A percentile compares a stretch with the other conserved stretches of the same genome.
These are phyloP conservation scores for Cucumis sativus DNA, from an alignment of 306 rosid species.

Conservation along the genomic window DNA sequence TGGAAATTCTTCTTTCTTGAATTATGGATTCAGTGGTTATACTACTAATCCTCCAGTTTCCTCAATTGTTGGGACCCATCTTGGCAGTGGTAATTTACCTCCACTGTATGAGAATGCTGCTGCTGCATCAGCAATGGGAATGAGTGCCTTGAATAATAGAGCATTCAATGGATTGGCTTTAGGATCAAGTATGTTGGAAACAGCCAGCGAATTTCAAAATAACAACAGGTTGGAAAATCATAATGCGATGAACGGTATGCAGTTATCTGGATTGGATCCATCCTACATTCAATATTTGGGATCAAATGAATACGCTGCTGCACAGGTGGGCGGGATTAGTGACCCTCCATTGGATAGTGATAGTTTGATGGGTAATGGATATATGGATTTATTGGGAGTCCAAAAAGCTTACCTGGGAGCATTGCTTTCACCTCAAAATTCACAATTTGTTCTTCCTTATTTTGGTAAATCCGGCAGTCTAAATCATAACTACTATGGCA, in stretches of 20 bases:
- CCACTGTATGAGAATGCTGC: constrained; percentile 75
- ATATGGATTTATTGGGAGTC: constrained; percentile 57
- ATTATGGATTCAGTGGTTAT: constrained; percentile 59
- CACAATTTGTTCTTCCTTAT: constrained; percentile 50
- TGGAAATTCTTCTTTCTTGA: constrained; percentile 40
- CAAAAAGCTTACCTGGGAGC: constrained; percentile 81
- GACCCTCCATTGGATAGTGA: constrained; percentile 58
- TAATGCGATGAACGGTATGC: constrained; percentile 39
- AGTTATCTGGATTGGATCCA: constrained; percentile 68
- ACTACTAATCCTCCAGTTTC: constrained; percentile 52
- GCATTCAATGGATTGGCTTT: constrained; percentile 45
- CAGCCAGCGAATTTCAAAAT: constrained; percentile 40
- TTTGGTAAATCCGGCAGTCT: constrained; percentile 49
- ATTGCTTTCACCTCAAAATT: constrained; percentile 56
- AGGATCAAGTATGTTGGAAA: constrained; percentile 47
- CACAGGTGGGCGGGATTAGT: constrained; percentile 56
- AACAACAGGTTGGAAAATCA: constrained; percentile 62
- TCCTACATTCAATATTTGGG: constrained; percentile 71
- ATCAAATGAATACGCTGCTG: constrained; percentile 61
- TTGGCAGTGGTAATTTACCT: constrained; percentile 61
- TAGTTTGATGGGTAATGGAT: constrained; percentile 40
- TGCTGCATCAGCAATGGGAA: constrained; percentile 67
- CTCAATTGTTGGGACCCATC: constrained; percentile 60
- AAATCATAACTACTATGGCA: constrained; percentile 67
- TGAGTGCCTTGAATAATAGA: constrained; percentile 61